Evolutionary conservation across 75 land plant genomes (phyloP).

Genomic region (Adiantum capillusveneris): DNA sequence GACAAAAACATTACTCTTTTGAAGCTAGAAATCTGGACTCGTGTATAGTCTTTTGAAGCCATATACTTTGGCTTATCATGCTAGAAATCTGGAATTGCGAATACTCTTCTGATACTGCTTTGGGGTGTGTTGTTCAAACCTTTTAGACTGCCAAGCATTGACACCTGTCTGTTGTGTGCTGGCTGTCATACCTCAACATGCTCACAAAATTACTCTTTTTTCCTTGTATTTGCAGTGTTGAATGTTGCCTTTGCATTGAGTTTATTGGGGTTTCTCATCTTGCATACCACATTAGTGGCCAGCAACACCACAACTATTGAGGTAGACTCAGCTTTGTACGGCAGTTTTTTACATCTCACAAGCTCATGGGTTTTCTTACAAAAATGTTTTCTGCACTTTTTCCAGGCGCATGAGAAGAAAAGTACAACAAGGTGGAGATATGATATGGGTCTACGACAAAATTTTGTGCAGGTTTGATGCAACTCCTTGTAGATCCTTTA

Average conservation of each 20-base stretch:
- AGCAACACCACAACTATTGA: conserved; percentile 76
- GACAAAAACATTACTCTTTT: too few species aligned
- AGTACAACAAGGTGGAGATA: conserved; percentile 22
- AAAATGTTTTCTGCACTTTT: not conserved
- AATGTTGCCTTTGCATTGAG: conserved; percentile 77
- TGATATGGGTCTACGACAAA: conserved; percentile 24
- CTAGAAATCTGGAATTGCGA: too few species aligned
- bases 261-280: conserved; percentile 59
- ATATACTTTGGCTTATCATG: too few species aligned
- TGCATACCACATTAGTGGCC: conserved; percentile 59
- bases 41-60: too few species aligned
- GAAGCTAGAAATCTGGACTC: too few species aligned
- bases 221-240: conserved; percentile 48
- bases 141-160: not conserved
- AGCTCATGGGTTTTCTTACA: conserved; percentile 2
- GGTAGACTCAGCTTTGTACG: conserved; percentile 26
- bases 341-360: not conserved
- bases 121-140: not conserved
- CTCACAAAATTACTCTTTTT: not conserved
- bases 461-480: conserved; percentile 36
- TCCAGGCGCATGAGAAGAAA: conserved; percentile 32
- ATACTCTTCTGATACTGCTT: too few species aligned
- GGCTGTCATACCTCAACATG: not conserved
- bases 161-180: not conserved
- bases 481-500: too few species aligned